Base-by-base conservation (phyloP, 164 flowering plant genomes). In the Magnolia changhungtana region DNA sequence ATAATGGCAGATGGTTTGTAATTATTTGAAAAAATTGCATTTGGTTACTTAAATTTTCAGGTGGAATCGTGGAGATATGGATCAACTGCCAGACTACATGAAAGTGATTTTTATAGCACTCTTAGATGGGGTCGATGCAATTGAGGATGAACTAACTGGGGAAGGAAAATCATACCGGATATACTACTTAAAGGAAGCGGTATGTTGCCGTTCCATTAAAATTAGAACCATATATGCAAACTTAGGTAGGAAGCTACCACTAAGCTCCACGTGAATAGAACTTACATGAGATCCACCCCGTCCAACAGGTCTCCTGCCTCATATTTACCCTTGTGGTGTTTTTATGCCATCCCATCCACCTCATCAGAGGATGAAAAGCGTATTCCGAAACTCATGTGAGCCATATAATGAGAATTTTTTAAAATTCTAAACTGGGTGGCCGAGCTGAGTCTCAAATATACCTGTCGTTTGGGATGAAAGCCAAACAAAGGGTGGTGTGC, bases 141-240 rank as follows among this genome's bases (percentile, higher is more conserved):
- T 70, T 70, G 72, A 70, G 19, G 72, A 70, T 51, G 72, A 70
- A 50, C 18, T 70, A 24, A 11, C 52, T 10, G 6, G 21, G 4
- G 72, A 70, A n/a, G 72, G 52, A 49, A 70, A 50, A 70, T 50
- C 72, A 2, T 50, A 70, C 23, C 55, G 13, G 6, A n/a, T 70
- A 8, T 8, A n/a, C 23, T 70, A 19, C 58, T 19, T 70, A 50
- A 70, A 70, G 45, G 24, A 50, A 45, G 58, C 59, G 16, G 72
- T 50, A 70, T 7, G 2, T 9, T 14, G 20, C 31, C 6, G 37
- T 49, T 63, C 65, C 69, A 59, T 59, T 37, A 37, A 37, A 27
- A 37, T 37, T 37, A 37, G 6, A 37, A 27, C 4, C 45, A 37
- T n/a, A n/a, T n/a, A n/a, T 7, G 29, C 7, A 4, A 5, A 3